Base-by-base conservation (phyloP, 2,329 filamentous ascomycete species). In the Cyphellophora attinorum region DNA sequence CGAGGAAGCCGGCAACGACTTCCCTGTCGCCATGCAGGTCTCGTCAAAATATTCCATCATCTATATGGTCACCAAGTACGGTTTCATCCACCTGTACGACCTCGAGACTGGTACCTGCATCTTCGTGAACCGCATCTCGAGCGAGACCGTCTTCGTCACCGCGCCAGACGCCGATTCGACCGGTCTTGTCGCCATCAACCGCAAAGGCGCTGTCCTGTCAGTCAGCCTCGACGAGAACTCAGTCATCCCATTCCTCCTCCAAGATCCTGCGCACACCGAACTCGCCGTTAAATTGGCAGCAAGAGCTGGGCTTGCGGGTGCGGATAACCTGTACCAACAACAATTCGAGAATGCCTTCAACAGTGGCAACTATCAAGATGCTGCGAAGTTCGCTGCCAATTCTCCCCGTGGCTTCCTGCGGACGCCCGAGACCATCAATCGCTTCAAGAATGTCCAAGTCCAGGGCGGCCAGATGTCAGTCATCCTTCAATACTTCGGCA, bases 91-190 rank as follows among this genome's bases (percentile, higher is more conserved):
- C 63, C 75, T 98, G 15, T 96, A 98, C 64, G 93, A 98, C 55
- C 76, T 98, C 38, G 93, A 98, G 68, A 91, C 84, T 5, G 93
- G 85, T 39, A 83, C 82, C 10, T 93, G 85, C 58, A 91, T 98
- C 57, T 98, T 95, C 74, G 93, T 98, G 86, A 98, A 98, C 72
- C 82, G 93, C 51, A 98, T 98, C 54, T 98, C 91, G 19, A 94
- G 86, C 68, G 91, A 98, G 58, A 98, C 91, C 16, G 96, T 98
- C 58, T 98, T 98, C 67, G 93, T 89, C 16, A 95, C 88, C 13
- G 81, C 85, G 30, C 67, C 79, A 21, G 91, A 98, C 57, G 73
- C 74, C 35, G 79, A 86, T 14, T 93, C 85, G 12, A 76, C 81
- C 29, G 93, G 93, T 51, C 81, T 98, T 44, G 74, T 98, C 34